A percentile compares a stretch with the other conserved stretches of the same genome.
Conservation (phyloP, 2,329 filamentous ascomycete species). For the Diaporthe sp. region DNA sequence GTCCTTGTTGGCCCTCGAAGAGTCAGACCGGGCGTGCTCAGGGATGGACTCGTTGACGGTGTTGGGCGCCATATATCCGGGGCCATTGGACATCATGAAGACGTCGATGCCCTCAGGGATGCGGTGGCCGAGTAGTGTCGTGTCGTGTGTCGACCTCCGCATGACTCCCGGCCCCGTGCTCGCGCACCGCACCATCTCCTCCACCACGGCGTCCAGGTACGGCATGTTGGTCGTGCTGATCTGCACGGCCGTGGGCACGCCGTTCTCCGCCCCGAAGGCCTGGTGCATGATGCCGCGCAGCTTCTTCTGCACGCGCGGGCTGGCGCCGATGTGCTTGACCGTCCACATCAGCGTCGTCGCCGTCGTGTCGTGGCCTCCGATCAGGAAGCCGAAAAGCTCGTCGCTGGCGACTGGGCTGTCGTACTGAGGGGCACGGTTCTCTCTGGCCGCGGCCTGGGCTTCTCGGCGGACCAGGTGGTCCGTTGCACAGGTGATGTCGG, state of each 20-base stretch:
- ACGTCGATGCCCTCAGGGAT: constrained; percentile 59
- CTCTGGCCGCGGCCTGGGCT: constrained; percentile 24
- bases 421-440: constrained; percentile 29
- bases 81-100: constrained; percentile 55
- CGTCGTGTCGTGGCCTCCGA: constrained; percentile 59
- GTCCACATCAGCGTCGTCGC: constrained; percentile 59
- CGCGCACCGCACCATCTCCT: constrained; percentile 60
- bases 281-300: constrained; percentile 55
- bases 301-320: constrained; percentile 54
- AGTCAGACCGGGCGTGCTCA: constrained; percentile 17
- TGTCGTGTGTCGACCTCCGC: constrained; percentile 54
- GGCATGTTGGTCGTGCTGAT: constrained; percentile 55
- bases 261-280: constrained; percentile 53
- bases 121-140: constrained; percentile 54
- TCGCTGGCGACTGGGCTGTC: constrained; percentile 43
- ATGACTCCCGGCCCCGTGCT: constrained; percentile 60
- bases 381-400: constrained; percentile 57
- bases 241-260: constrained; percentile 47
- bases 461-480: constrained; percentile 33
- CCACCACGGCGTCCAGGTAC: constrained; percentile 61
- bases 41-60: constrained; percentile 6
- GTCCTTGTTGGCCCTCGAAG: constrained; percentile 14
- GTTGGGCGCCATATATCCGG: constrained; percentile 21
- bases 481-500: constrained; percentile 28
- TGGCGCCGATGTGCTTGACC: constrained; percentile 54